Conservation (phyloP, 371 early-diverging fungal species). For the Mortierella polycephala region DNA sequence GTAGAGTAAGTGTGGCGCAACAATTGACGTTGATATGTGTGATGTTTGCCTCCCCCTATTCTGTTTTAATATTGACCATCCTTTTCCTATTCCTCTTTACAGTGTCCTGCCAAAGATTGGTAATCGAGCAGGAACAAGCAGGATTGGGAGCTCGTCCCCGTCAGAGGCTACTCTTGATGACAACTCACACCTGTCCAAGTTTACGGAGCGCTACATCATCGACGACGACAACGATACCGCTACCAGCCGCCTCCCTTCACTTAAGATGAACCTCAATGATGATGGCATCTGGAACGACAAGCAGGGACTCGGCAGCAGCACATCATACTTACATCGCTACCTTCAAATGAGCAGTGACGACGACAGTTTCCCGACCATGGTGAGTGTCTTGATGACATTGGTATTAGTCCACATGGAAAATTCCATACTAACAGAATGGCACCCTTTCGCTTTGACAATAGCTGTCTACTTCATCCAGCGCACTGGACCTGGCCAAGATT, state of each 20-base stretch:
- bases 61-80: no score
- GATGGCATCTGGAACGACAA: slow-evolving; percentile 38
- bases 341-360: slow-evolving; percentile 46
- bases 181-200: slow-evolving; percentile 30
- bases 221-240: slow-evolving; percentile 28
- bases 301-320: slow-evolving; percentile 17
- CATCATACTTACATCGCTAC: slow-evolving; percentile 47
- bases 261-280: slow-evolving; percentile 43
- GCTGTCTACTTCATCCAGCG: slow-evolving; percentile 56
- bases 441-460: no score
- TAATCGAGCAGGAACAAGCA: slow-evolving; percentile 7
- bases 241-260: slow-evolving; percentile 17
- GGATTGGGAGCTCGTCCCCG: slow-evolving; percentile 8
- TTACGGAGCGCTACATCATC: slow-evolving; percentile 36
- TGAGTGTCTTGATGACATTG: no score
- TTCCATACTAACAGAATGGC: no score
- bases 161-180: slow-evolving; percentile 27
- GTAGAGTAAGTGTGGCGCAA: slow-evolving; percentile 19
- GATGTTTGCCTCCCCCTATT: no score
- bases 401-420: no score
- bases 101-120: slow-evolving; percentile 27
- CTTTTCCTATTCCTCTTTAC: background rate
- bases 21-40: background rate
- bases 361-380: slow-evolving; percentile 52
- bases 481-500: slow-evolving; percentile 56